phyloP scores from a whole-genome alignment of 176 grass and related monocot species.

The Eragrostis nindensis region DNA sequence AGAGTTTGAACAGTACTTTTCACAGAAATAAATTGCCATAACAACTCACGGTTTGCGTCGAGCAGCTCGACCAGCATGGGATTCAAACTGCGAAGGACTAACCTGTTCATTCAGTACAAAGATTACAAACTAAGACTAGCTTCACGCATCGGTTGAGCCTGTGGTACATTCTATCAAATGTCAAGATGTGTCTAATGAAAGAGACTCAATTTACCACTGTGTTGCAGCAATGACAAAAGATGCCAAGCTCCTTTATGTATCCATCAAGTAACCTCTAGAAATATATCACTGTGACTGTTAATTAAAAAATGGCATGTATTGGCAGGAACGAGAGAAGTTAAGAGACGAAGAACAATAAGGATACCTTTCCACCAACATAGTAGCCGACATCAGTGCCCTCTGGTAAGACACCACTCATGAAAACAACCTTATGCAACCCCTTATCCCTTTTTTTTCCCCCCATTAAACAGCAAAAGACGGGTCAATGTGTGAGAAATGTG shows the following conservation, averaged over 20 bases:
- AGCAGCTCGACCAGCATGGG: conserved; percentile 88
- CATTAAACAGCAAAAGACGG: conserved; percentile 27
- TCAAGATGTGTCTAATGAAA: conserved; percentile 21
- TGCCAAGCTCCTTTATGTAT: conserved; percentile 90
- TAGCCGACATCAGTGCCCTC: conserved; percentile 79
- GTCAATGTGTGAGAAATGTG: conserved; percentile 4
- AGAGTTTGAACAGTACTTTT: conserved; percentile 20
- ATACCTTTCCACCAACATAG: conserved; percentile 86
- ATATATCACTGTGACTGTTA: conserved; percentile 34
- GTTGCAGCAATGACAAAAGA: conserved; percentile 90
- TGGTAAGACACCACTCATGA: conserved; percentile 73
- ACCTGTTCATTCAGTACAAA: conserved; percentile 64
- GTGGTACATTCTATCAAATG: conserved; percentile 17
- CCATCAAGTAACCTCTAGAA: conserved; percentile 89
- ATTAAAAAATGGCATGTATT: conserved; percentile 31
- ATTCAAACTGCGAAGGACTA: conserved; percentile 97
- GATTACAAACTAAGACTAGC: conserved; percentile 20
- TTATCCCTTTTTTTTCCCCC: conserved; percentile 50
- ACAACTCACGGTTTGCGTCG: conserved; percentile 90
- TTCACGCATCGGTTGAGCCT: conserved; percentile 1
- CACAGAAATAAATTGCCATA: conserved; percentile 24
- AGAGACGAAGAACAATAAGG: conserved; percentile 2
- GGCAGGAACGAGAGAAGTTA: conserved; percentile 18
- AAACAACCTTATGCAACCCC: conserved; percentile 73
- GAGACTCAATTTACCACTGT: conserved; percentile 65